Evolutionary conservation across 23 red algal species (phyloP).

Genomic region (Gracilaria domingensis): DNA sequence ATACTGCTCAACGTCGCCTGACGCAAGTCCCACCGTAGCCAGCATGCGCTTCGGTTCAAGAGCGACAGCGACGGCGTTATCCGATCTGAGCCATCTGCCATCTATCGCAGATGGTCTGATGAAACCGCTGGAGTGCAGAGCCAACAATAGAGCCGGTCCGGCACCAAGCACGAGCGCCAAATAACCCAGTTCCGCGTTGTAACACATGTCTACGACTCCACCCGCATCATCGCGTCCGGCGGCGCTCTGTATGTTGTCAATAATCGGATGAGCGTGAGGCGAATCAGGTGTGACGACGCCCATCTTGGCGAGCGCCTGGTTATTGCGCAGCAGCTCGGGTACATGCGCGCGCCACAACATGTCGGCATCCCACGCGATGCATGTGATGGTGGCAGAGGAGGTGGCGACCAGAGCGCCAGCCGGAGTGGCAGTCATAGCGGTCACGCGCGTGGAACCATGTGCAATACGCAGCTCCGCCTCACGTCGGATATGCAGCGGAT

Average conservation of each 20-base stretch:
- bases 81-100: constrained; percentile 68
- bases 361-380: constrained; percentile 76
- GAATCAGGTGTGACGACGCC: constrained; percentile 33
- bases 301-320: constrained; percentile 55
- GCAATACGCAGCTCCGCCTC: constrained; percentile 65
- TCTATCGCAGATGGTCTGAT: constrained; percentile 60
- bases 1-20: constrained; percentile 88
- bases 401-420: constrained; percentile 82
- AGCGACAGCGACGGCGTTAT: constrained; percentile 58
- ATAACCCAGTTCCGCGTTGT: constrained; percentile 57
- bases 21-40: constrained; percentile 73
- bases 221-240: constrained; percentile 35
- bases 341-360: constrained; percentile 75
- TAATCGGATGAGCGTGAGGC: neutral
- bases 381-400: constrained; percentile 55
- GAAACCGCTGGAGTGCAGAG: constrained; percentile 51
- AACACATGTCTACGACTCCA: constrained; percentile 50
- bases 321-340: constrained; percentile 67
- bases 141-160: constrained; percentile 63
- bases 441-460: constrained; percentile 18
- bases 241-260: constrained; percentile 23
- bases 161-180: constrained; percentile 58
- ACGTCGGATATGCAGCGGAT: constrained; percentile 45
- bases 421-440: constrained; percentile 46
- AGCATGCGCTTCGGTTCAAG: constrained; percentile 79